Base-by-base conservation (phyloP, 805 yeast genomes). In the Yarrowia sp. region DNA sequence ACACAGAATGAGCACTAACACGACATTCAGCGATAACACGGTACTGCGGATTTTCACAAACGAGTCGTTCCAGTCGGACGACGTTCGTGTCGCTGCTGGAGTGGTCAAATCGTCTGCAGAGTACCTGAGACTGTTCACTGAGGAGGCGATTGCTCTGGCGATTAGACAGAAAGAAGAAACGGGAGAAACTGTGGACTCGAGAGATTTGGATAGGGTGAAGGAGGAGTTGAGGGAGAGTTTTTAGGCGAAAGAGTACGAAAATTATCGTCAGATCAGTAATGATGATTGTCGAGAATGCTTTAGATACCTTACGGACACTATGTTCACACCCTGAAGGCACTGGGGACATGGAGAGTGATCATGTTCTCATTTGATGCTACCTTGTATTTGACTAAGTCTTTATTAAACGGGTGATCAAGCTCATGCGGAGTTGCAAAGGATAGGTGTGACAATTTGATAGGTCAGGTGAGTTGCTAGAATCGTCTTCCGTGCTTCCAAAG, bases 11-110 rank as follows among this genome's bases (percentile, higher is more conserved):
- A 59, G 15, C 36, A 52, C 32, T 3, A 53, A 53, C 48, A 56
- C 63, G 12, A 56, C 63, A 1, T 59, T 59, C 46, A 59, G 65
- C 65, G 65, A 59, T 10, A 59, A 45, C 35, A 59, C 65, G 3
- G 65, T 59, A 35, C 16, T 45, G 16, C 65, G 65, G 9, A 59
- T 59, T 2, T 59, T 59, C 42, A 45, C 65, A 16, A 59, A 59
- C 52, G 65, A 59, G 8, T 45, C 65, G 32, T 59, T 59, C 19
- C 35, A 43, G 52, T 59, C 65, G 7, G 46, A 59, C 9, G 42
- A 59, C n/a, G 32, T 35, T 3, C 65, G 65, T 11, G 65, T 59
- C 2, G 65, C 52, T 4, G 42, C 50, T 0, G 65, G 38, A 32
- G 65, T 59, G 52, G 35, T 59, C 9, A 59, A 43, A 35, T 42